Percentiles rank a stretch among this genome's conserved stretches.
phyloP scores from a whole-genome alignment of 2,329 filamentous ascomycete species.

The Cryphonectria carpinicola region DNA sequence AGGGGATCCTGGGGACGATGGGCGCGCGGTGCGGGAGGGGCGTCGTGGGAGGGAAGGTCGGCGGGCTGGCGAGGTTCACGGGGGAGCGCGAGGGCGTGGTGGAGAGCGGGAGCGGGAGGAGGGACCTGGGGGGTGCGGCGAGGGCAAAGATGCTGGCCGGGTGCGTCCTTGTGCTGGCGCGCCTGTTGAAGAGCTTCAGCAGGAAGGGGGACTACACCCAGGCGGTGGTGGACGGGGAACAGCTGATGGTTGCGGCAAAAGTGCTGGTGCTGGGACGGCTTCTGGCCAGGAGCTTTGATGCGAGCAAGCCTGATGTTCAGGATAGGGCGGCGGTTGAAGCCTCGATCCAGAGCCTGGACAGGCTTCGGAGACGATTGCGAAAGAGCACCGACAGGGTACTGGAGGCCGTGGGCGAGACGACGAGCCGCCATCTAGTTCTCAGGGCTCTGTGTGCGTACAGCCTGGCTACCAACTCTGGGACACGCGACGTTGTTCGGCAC shows the following conservation, averaged over 20 bases:
- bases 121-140: conserved; percentile 41
- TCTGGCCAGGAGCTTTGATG: conserved; percentile 72
- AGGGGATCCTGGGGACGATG: conserved; percentile 71
- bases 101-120: conserved; percentile 35
- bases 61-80: conserved; percentile 57
- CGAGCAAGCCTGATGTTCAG: conserved; percentile 43
- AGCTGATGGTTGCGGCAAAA: conserved; percentile 66
- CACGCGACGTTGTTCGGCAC: conserved; percentile 76
- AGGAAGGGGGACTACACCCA: conserved; percentile 29
- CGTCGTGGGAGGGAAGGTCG: conserved; percentile 68
- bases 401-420: conserved; percentile 60
- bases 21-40: conserved; percentile 77
- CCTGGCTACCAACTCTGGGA: conserved; percentile 77
- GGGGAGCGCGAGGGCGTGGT: conserved; percentile 34
- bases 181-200: conserved; percentile 50
- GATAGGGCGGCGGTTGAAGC: conserved; percentile 55
- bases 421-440: conserved; percentile 59
- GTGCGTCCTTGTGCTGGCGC: conserved; percentile 53
- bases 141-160: conserved; percentile 55
- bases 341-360: conserved; percentile 65
- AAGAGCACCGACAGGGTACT: conserved; percentile 72
- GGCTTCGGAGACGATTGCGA: conserved; percentile 65
- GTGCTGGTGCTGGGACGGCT: conserved; percentile 76
- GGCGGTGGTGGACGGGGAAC: conserved; percentile 46
- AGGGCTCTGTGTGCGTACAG: conserved; percentile 82